Base-by-base conservation (phyloP, 257 asterid species). In the Penstemon barbatus region DNA sequence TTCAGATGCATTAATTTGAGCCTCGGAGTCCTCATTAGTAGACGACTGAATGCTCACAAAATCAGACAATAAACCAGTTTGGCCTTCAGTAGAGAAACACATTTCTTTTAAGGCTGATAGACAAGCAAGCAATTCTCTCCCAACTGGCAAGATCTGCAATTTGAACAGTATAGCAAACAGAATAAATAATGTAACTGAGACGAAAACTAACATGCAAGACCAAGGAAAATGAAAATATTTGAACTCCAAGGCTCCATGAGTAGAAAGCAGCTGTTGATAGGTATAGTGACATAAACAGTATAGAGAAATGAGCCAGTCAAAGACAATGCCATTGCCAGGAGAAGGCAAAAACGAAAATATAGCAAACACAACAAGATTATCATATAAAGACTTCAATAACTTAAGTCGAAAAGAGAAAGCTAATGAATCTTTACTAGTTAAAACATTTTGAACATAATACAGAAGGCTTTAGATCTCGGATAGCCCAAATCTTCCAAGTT, bases 131-230 rank as follows among this genome's bases (percentile, higher is more conserved):
- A 94, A 75, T 73, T 91, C 97, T 80, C 66, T 82, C 77, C 93
- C 99, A 71, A 80, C 73, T 18, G 96, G 97, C 81, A 94, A 75
- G 75, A 79, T 87, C 99, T 94, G 71, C 45, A 71, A 71, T 50
- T 76, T 44, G 59, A 45, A 76, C 64, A 69, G 61, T 33, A 59
- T 61, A 50, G 53, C 43, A 41, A 57, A n/a, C 59, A 1, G 36
- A 8, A 37, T 15, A 49, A 3, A 58, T 61, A 13, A 50, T 69
- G 61, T 54, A 61, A 57, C 36, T 46, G 45, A 33, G 64, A 25
- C 33, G 33, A 69, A 45, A 43, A 72, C 25, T 46, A 64, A 56
- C 43, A 74, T 45, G 60, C 60, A 75, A 53, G 52, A 59, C 37
- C 46, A 58, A 45, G 65, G 65, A 61, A 44, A 33, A 58, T 3